Percentiles rank a stretch among this genome's conserved stretches.
These are phyloP conservation scores for Blastocystis sp. DNA, from an alignment of 352 stramenopile species.

Conservation along the genomic window DNA sequence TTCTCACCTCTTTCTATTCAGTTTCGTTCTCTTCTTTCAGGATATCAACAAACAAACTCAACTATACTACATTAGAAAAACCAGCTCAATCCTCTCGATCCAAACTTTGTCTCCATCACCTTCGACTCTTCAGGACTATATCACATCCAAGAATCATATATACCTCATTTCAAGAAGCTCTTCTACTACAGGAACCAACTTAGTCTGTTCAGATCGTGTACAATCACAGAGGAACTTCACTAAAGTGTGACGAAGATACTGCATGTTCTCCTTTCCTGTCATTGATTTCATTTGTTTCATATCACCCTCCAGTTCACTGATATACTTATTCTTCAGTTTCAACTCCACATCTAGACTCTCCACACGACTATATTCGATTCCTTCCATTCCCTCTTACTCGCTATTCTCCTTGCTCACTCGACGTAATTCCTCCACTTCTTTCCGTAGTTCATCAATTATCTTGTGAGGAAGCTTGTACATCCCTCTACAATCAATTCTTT, in stretches of 20 bases:
- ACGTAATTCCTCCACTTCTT: not conserved
- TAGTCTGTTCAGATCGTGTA: conserved; percentile 19
- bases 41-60: not conserved
- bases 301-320: conserved; percentile 30
- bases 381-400: not conserved
- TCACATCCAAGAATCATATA: not conserved
- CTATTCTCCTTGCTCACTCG: not conserved
- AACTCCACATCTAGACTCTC: conserved; percentile 21
- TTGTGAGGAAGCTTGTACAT: conserved; percentile 55
- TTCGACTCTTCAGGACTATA: conserved; percentile 29
- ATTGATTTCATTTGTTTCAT: conserved; percentile 59
- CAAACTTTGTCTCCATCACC: conserved; percentile 32
- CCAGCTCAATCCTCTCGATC: conserved; percentile 1
- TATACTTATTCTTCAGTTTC: conserved; percentile 51
- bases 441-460: conserved; percentile 30
- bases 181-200: conserved; percentile 37
- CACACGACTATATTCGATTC: not conserved
- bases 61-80: conserved; percentile 47
- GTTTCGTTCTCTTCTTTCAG: too few relatives aligned
- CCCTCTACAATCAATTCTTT: conserved; percentile 11
- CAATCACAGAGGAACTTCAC: conserved; percentile 58
- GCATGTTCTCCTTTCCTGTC: conserved; percentile 11
- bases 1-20: too few relatives aligned
- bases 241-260: conserved; percentile 58
- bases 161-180: conserved; percentile 56